Percentiles rank a stretch among this genome's conserved stretches.
These are phyloP conservation scores for Talaromyces atroroseus DNA, from an alignment of 2,329 filamentous ascomycete genomes.

Conservation along the genomic window DNA sequence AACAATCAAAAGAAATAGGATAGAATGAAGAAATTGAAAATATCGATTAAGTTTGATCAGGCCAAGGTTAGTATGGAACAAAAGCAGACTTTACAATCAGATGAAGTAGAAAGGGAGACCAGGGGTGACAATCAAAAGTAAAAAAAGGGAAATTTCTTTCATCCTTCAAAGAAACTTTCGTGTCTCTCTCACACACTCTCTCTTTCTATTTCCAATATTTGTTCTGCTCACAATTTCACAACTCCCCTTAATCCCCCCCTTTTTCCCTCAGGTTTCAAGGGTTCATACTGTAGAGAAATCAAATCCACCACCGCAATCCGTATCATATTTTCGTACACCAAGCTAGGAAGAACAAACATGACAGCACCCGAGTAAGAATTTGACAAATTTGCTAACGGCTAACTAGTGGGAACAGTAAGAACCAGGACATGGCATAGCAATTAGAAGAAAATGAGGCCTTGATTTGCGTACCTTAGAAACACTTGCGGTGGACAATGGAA, in stretches of 20 bases:
- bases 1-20: neutral
- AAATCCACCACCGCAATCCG: constrained; percentile 25
- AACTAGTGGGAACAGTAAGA: neutral
- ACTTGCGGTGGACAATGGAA: constrained; percentile 99
- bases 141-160: neutral
- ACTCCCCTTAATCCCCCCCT: constrained; percentile 2
- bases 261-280: constrained; percentile 5
- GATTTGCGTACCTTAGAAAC: constrained; percentile 73
- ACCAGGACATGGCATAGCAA: neutral
- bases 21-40: neutral
- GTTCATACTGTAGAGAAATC: constrained; percentile 10
- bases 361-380: constrained; percentile 22
- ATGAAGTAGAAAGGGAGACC: neutral
- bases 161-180: neutral
- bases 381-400: constrained; percentile 13
- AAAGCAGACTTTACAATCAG: neutral
- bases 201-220: constrained; percentile 30
- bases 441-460: neutral
- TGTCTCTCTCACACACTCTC: constrained; percentile 23
- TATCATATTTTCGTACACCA: constrained; percentile 39
- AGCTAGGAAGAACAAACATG: constrained; percentile 34
- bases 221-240: constrained; percentile 1
- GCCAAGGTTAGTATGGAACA: neutral
- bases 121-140: neutral
- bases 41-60: neutral